Percentiles rank a stretch among this genome's conserved stretches.
These are phyloP conservation scores for Angophora floribunda DNA, from an alignment of 345 rosid species.

Conservation along the genomic window DNA sequence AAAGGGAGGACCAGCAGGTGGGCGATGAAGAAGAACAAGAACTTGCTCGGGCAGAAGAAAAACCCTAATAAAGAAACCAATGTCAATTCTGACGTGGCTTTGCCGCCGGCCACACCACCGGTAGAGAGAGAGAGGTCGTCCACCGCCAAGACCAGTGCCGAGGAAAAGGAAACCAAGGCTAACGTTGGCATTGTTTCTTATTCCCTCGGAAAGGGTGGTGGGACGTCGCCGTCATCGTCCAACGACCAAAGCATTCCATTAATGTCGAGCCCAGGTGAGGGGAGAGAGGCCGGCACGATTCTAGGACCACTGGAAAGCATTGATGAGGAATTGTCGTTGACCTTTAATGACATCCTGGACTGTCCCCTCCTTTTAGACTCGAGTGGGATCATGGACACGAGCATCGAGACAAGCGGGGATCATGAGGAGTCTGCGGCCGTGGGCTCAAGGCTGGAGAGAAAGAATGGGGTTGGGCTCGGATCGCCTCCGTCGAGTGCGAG, in stretches of 20 bases:
- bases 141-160: neutral
- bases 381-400: neutral
- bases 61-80: neutral
- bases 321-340: neutral
- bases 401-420: neutral
- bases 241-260: neutral
- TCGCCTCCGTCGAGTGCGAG: neutral
- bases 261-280: neutral
- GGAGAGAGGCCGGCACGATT: neutral
- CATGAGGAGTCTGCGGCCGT: neutral
- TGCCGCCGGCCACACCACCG: neutral
- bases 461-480: neutral
- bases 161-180: neutral
- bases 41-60: neutral
- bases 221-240: neutral
- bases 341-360: neutral
- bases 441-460: neutral
- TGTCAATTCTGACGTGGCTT: neutral
- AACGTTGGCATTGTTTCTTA: neutral
- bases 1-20: conserved; percentile 10
- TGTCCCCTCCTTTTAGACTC: neutral
- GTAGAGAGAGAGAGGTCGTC: neutral
- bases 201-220: neutral
- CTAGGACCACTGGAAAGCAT: neutral
- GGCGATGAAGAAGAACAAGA: conserved; percentile 11